Evolutionary conservation across 805 yeast genomes (phyloP).

Genomic region (Starmerella gropengiesseri): DNA sequence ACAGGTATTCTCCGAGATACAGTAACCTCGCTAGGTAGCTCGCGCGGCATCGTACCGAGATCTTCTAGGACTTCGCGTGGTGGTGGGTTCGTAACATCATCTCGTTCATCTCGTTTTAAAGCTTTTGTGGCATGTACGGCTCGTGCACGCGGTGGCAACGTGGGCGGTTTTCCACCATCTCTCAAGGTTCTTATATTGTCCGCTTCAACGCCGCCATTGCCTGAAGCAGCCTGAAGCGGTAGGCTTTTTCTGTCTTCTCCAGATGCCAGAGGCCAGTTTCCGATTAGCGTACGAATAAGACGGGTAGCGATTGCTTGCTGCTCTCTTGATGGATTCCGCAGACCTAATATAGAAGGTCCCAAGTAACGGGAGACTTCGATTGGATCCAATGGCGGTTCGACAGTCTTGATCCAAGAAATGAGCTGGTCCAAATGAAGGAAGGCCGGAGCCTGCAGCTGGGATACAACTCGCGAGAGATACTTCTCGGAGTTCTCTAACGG

Average conservation of each 20-base stretch:
- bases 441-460: conserved; percentile 17
- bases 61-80: not conserved
- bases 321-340: conserved; percentile 38
- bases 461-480: conserved; percentile 35
- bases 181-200: not conserved
- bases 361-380: conserved; percentile 36
- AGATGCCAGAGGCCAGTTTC: conserved; percentile 28
- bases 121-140: no score
- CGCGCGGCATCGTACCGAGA: conserved; percentile 10
- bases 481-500: conserved; percentile 44
- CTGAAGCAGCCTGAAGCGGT: not conserved
- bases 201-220: not conserved
- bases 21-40: conserved; percentile 15
- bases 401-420: not conserved
- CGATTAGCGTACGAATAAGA: conserved; percentile 43
- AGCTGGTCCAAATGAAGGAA: conserved; percentile 7
- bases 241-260: not conserved
- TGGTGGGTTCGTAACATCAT: not conserved
- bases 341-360: conserved; percentile 48
- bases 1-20: not conserved
- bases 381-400: not conserved
- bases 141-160: not conserved
- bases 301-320: conserved; percentile 42
- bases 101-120: no score
- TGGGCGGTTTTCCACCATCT: not conserved